phyloP scores from a whole-genome alignment of 345 rosid genomes.

The Salix purpurea region DNA sequence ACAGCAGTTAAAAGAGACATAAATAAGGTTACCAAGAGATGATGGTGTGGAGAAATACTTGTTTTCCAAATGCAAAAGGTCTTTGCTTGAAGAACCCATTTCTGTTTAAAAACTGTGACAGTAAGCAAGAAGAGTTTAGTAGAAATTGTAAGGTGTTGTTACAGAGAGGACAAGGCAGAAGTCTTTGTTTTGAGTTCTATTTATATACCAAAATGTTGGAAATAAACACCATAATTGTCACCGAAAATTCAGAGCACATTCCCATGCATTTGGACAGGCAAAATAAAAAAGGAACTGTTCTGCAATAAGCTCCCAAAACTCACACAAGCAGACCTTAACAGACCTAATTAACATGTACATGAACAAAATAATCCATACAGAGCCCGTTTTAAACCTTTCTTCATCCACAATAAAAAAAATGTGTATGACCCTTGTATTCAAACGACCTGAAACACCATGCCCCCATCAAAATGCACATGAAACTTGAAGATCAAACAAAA shows the following conservation, averaged over 20 bases:
- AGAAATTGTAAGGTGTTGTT: neutral
- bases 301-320: neutral
- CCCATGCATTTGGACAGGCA: no score
- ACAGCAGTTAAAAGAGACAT: neutral
- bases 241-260: neutral
- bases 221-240: neutral
- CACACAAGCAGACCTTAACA: neutral
- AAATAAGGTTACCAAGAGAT: conserved; percentile 21
- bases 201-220: neutral
- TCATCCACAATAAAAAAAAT: neutral
- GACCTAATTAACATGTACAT: neutral
- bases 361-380: neutral
- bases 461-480: neutral
- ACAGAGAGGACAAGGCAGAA: neutral
- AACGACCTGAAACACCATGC: neutral
- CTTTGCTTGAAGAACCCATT: conserved; percentile 41
- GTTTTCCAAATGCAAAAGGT: conserved; percentile 42
- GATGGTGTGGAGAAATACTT: conserved; percentile 19
- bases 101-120: neutral
- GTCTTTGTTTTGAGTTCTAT: neutral
- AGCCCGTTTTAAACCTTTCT: neutral
- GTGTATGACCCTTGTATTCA: neutral
- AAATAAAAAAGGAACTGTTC: no score
- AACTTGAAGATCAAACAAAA: neutral
- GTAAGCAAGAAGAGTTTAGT: neutral